Evolutionary conservation across 2,329 filamentous ascomycete genomes (phyloP), one percentile per base, ranked within the genome.

Genomic region (Calonectria pauciramosa): DNA sequence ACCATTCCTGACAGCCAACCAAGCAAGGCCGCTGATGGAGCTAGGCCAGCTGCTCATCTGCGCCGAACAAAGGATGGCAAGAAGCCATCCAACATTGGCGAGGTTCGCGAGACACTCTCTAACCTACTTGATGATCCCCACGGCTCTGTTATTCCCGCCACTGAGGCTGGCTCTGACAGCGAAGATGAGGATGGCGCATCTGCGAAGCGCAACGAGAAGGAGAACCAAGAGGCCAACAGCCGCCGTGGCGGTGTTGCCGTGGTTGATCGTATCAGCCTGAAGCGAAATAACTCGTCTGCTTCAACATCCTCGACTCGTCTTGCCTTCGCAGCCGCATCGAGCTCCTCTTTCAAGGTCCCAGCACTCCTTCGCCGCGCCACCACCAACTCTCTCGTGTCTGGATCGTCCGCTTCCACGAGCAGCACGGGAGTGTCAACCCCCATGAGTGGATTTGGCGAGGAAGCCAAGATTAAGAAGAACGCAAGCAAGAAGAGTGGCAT

Each of bases 51-150:
- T 34, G 89, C 92, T n/a, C 85, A 91, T 75, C 84, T 90, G 65
- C 92, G 94, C 66, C 91, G 94, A 54, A 93, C 91, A 30, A 90
- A 89, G 71, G 87, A 87, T 20, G 89, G 88, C 68, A 91, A 91
- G 84, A 95, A 93, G 80, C 95, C 96, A 0, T 89, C 93, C 7
- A 94, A 93, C 23, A 87, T 98, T 13, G 92, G 93, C 34, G 95
- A 98, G 81, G 94, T 98, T 76, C 93, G 95, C 71, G 92, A 96
- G 83, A 95, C 94, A 0, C 87, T 98, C 9, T 97, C 95, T 6
- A 94, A 94, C 83, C 89, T 98, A 13, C 92, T 98, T 20, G 96
- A 98, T 30, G 92, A 94, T 54, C 90, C 91, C 20, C 79, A 86
- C 79, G 80, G 84, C 71, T 89, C 90, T 20, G 79, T 90, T 77